Evolutionary conservation across 495 filamentous ascomycete genomes (phyloP).

Genomic region (Antarctomyces pellizariae): DNA sequence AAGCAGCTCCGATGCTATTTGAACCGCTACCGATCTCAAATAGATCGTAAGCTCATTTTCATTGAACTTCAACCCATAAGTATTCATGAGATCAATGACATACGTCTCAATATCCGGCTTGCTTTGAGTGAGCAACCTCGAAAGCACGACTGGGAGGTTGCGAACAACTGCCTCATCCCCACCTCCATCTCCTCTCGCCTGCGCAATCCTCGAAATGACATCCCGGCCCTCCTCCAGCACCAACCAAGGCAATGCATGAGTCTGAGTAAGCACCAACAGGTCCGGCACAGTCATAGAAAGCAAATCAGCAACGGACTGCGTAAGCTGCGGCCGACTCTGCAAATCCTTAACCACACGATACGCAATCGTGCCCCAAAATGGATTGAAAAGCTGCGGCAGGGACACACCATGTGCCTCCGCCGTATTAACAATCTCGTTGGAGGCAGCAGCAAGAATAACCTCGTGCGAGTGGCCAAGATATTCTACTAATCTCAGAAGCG

Average conservation of each 20-base stretch:
- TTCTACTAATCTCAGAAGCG: conserved; percentile 58
- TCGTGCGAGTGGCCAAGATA: conserved; percentile 70
- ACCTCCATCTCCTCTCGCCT: conserved; percentile 39
- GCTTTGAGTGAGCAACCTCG: conserved; percentile 54
- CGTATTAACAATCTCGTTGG: conserved; percentile 48
- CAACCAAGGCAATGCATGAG: conserved; percentile 61
- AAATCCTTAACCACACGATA: conserved; percentile 62
- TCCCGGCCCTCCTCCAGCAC: conserved; percentile 56
- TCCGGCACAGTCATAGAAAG: conserved; percentile 45
- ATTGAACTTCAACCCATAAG: conserved; percentile 43
- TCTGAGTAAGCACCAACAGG: conserved; percentile 57
- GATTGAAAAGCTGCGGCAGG: conserved; percentile 44
- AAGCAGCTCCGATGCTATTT: conserved; percentile 58
- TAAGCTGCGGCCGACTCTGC: conserved; percentile 54
- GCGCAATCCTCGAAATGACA: conserved; percentile 56
- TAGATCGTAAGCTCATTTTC: conserved; percentile 40
- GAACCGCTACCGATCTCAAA: conserved; percentile 49
- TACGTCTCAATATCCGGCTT: conserved; percentile 36
- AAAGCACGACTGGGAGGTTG: conserved; percentile 59
- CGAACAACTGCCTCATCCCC: conserved; percentile 32
- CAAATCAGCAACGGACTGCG: conserved; percentile 56
- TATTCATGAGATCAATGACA: conserved; percentile 41
- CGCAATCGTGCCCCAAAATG: conserved; percentile 70
- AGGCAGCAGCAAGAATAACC: conserved; percentile 54
- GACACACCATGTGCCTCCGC: conserved; percentile 35